Conservation (phyloP, 2,329 filamentous ascomycete species). For the Chaetomiaceae sp. region DNA sequence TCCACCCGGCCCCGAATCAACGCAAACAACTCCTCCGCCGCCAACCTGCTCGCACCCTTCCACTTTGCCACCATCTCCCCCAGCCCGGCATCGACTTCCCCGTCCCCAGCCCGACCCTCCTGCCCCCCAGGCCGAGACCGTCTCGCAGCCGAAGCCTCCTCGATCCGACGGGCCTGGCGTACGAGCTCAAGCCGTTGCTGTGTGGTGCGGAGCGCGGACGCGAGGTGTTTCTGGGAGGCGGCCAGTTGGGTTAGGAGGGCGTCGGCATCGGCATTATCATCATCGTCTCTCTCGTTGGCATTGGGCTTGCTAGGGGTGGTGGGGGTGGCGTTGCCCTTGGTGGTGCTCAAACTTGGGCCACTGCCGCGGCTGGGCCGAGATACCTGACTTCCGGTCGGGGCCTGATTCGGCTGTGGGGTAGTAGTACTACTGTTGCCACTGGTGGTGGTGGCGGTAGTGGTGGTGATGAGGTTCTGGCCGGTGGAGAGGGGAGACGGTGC, state of each 20-base stretch:
- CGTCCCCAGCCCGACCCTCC: neutral
- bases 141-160: slow-evolving; percentile 20
- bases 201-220: slow-evolving; percentile 15
- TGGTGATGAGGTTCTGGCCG: neutral
- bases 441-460: no score
- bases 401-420: no score
- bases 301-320: neutral
- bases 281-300: neutral
- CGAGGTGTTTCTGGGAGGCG: slow-evolving; percentile 13
- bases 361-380: no score
- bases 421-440: neutral
- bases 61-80: slow-evolving; percentile 55
- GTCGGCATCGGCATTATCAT: slow-evolving; percentile 5
- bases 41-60: slow-evolving; percentile 55
- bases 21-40: slow-evolving; percentile 64
- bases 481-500: neutral
- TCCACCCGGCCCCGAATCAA: slow-evolving; percentile 49
- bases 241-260: slow-evolving; percentile 18
- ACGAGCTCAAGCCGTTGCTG: slow-evolving; percentile 32
- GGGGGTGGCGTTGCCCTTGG: neutral
- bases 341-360: no score
- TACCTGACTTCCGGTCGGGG: no score
- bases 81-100: slow-evolving; percentile 49
- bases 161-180: slow-evolving; percentile 49
- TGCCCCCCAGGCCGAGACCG: neutral